Base-by-base conservation (phyloP, 805 yeast genomes). In the Teunomyces kruisii region DNA sequence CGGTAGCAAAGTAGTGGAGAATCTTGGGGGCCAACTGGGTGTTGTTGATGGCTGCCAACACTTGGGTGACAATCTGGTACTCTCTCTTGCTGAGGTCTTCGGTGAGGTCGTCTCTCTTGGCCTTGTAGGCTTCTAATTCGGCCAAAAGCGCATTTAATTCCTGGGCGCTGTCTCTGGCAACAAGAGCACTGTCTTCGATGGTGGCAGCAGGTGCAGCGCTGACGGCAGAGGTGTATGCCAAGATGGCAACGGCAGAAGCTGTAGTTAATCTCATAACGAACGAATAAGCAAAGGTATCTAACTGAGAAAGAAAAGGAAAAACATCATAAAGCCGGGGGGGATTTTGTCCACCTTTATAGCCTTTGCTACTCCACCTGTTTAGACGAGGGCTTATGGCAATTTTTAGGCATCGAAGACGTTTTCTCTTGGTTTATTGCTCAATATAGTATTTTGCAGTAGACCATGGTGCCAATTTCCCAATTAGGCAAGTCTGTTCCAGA, bases 41-140 rank as follows among this genome's bases (percentile, higher is more conserved):
- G 45, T 67, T 60, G 43, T 70, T 64, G 22, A 71, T 54, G 22
- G 70, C 65, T 6, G 63, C 50, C 50, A 71, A 69, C 5, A 70
- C 68, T 37, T 65, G 57, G 40, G 76, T 71, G 27, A 71, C 75
- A 45, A 71, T 64, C 32, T 59, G 54, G 48, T 67, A 67, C 42
- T 71, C 75, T 58, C 75, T 59, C 42, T 64, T 65, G 37, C 56
- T 43, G 28, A 70, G 53, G 30, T 58, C 65, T 1, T 40, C 40
- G 32, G 44, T 15, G n/a, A 56, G 28, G 12, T 48, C 61, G 33
- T 62, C 67, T 52, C 75, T 59, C 54, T 67, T 68, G 9, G 50
- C 47, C 32, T 55, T 59, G 50, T 55, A 54, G 39, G 46, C 41
- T 13, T 60, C 53, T 32, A 67, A 53, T 13, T 57, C 53, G 6